A percentile compares a stretch with the other conserved stretches of the same genome.
Conservation (phyloP, 1,284 basidiomycete genomes). For the Pseudomicrostroma phylloplanum region DNA sequence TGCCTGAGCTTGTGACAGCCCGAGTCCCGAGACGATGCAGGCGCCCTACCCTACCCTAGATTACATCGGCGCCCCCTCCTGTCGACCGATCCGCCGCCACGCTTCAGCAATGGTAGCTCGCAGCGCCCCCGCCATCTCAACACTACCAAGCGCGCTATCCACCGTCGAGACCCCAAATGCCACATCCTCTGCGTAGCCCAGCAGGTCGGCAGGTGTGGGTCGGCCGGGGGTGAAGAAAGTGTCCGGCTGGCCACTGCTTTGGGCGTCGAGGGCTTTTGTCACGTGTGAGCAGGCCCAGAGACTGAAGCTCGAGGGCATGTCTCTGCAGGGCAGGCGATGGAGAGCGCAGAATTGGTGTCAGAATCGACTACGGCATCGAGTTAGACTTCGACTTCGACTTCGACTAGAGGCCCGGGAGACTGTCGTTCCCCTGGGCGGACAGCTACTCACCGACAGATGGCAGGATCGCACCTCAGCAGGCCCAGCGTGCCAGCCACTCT, state of each 20-base stretch:
- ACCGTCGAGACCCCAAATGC: background rate
- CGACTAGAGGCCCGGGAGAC: too few relatives aligned
- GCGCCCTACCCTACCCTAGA: too few relatives aligned
- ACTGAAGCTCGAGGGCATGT: background rate
- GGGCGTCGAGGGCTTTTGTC: background rate
- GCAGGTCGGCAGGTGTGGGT: background rate
- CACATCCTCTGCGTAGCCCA: background rate
- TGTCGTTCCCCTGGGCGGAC: too few relatives aligned
- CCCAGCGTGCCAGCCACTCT: background rate
- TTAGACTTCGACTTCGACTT: too few relatives aligned
- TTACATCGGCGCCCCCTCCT: too few relatives aligned
- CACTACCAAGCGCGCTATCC: background rate
- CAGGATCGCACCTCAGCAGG: background rate
- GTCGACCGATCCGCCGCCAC: too few relatives aligned
- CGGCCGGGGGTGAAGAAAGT: background rate
- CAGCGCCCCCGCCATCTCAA: background rate
- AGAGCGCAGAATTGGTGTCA: too few relatives aligned
- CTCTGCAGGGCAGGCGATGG: too few relatives aligned
- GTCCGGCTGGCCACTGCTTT: slow-evolving; percentile 1
- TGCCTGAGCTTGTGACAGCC: too few relatives aligned
- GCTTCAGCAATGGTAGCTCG: too few relatives aligned
- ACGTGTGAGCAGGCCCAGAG: slow-evolving; percentile 1
- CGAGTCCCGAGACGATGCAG: too few relatives aligned
- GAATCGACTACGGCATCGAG: too few relatives aligned
- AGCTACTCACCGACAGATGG: slow-evolving; percentile 1